Conservation (phyloP, 2,329 filamentous ascomycete species). For the Gnomoniopsis smithogilvyi region DNA sequence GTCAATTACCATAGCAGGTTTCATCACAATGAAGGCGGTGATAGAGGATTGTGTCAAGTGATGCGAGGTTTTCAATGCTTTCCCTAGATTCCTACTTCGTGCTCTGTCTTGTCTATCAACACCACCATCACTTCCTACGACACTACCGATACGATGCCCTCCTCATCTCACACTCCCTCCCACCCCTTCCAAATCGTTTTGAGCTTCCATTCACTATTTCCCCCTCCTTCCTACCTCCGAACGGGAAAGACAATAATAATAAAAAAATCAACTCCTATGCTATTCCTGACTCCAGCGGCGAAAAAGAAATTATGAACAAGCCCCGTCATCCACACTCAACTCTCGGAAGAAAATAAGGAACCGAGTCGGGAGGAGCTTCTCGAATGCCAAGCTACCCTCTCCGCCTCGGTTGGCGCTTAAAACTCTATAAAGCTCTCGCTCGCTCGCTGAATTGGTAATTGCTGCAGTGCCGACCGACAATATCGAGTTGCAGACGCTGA, state of each 20-base stretch:
- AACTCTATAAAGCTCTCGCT: not conserved
- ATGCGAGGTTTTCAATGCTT: slow-evolving; percentile 11
- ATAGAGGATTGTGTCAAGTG: not conserved
- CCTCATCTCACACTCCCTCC: not conserved
- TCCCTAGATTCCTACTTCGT: slow-evolving; percentile 16
- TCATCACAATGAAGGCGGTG: not conserved
- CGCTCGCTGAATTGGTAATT: not conserved
- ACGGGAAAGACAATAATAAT: slow-evolving; percentile 14
- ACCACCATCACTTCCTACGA: not conserved
- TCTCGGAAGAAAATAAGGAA: not conserved
- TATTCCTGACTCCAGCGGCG: slow-evolving; percentile 18
- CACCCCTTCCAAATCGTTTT: not conserved
- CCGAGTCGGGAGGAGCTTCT: not conserved
- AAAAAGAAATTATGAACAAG: slow-evolving; percentile 5
- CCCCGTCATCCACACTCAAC: slow-evolving; percentile 2
- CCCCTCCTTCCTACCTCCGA: slow-evolving; percentile 3
- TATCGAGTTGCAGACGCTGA: not conserved
- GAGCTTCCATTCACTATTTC: not conserved
- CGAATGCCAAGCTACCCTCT: not conserved
- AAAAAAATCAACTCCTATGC: slow-evolving; percentile 18
- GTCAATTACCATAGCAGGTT: not conserved
- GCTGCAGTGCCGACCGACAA: not conserved
- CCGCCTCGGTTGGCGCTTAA: not conserved
- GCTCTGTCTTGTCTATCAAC: slow-evolving; percentile 11
- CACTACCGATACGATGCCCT: not conserved